A percentile compares a stretch with the other conserved stretches of the same genome.
phyloP scores from a whole-genome alignment of 768 basidiomycete genomes.

The Calocybe cyanea region DNA sequence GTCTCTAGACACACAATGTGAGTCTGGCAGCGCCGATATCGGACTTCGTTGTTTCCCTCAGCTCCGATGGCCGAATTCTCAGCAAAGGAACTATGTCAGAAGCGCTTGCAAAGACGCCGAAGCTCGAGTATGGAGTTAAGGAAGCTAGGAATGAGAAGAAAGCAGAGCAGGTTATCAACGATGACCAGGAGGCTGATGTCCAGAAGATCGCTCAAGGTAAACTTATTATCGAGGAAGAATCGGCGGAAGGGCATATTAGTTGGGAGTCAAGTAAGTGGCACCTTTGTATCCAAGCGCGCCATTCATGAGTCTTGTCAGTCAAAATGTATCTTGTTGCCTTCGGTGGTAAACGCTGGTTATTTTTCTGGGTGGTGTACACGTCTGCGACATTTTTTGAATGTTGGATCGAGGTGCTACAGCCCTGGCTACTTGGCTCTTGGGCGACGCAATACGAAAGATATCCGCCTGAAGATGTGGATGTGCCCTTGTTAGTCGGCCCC shows the following conservation, averaged over 20 bases:
- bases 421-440: conserved; percentile 43
- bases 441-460: conserved; percentile 34
- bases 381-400: conserved; percentile 18
- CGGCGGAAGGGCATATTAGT: conserved; percentile 53
- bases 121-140: conserved; percentile 22
- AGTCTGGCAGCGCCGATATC: conserved; percentile 48
- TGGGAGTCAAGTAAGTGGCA: conserved; percentile 35
- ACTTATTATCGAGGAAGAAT: conserved; percentile 60
- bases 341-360: conserved; percentile 27
- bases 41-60: conserved; percentile 52
- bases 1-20: conserved; percentile 42
- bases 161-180: conserved; percentile 19
- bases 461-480: conserved; percentile 27
- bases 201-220: conserved; percentile 40
- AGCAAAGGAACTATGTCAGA: conserved; percentile 48
- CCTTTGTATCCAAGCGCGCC: conserved; percentile 14
- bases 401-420: conserved; percentile 23
- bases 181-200: conserved; percentile 12
- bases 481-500: conserved; percentile 28
- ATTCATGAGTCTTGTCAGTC: conserved; percentile 17
- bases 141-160: conserved; percentile 25
- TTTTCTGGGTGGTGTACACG: conserved; percentile 30
- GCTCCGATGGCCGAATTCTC: conserved; percentile 45
- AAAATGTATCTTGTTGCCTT: conserved; percentile 34
- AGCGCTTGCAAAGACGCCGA: conserved; percentile 35